phyloP scores from a whole-genome alignment of 495 filamentous ascomycete species.

The Immersiella caudata region DNA sequence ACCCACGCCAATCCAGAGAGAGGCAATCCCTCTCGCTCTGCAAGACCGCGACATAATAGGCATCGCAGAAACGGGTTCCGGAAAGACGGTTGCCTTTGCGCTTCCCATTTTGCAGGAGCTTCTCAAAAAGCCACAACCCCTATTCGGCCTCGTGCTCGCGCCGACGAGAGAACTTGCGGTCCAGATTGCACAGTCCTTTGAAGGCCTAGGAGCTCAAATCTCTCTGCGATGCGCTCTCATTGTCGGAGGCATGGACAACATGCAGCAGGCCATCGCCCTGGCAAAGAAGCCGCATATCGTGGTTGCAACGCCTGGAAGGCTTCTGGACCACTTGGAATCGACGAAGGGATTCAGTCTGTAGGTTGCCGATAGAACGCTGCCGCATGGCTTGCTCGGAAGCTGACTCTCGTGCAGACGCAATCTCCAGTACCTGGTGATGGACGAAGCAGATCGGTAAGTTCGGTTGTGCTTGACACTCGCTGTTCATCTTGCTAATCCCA shows the following conservation, averaged over 20 bases:
- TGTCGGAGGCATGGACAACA: conserved; percentile 94
- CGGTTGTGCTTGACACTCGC: background rate
- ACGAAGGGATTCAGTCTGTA: conserved; percentile 91
- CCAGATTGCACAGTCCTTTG: conserved; percentile 84
- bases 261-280: conserved; percentile 82
- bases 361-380: conserved; percentile 2
- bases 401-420: conserved; percentile 31
- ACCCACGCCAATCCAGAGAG: conserved; percentile 76
- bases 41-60: conserved; percentile 86
- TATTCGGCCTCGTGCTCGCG: conserved; percentile 81
- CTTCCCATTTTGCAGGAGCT: conserved; percentile 86
- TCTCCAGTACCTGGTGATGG: conserved; percentile 88
- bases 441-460: conserved; percentile 74
- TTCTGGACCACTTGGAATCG: conserved; percentile 93
- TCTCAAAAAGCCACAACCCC: conserved; percentile 76
- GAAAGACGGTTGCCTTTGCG: conserved; percentile 90
- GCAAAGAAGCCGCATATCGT: conserved; percentile 91
- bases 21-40: conserved; percentile 81
- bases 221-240: conserved; percentile 76
- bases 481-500: background rate
- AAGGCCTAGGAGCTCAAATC: conserved; percentile 81
- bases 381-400: background rate
- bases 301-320: conserved; percentile 82
- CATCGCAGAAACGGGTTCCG: conserved; percentile 89
- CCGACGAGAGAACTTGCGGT: conserved; percentile 91